phyloP scores from a whole-genome alignment of 192 early-diverging fungal genomes.

The Coemansia sp. region DNA sequence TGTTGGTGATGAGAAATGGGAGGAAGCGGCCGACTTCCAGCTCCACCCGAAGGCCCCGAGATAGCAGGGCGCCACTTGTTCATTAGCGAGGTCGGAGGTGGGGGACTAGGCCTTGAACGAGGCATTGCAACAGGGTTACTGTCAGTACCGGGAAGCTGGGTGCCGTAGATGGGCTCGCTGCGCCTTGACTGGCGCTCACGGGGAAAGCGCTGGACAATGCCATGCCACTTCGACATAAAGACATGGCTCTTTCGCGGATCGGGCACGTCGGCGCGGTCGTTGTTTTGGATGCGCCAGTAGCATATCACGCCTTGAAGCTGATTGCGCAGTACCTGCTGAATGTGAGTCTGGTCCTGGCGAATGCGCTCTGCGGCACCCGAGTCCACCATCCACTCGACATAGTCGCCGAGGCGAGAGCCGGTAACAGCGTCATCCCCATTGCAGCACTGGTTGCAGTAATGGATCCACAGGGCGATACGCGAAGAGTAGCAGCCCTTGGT shows the following conservation, averaged over 20 bases:
- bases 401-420: slow-evolving; percentile 32
- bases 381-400: slow-evolving; percentile 51
- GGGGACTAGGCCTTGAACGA: not conserved
- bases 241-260: slow-evolving; percentile 32
- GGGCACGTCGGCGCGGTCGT: slow-evolving; percentile 7
- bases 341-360: slow-evolving; percentile 41
- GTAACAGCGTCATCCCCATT: slow-evolving; percentile 32
- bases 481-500: slow-evolving; percentile 52
- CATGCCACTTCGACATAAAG: slow-evolving; percentile 41
- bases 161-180: slow-evolving; percentile 45
- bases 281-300: slow-evolving; percentile 50
- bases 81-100: not conserved
- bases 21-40: not conserved
- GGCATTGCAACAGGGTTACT: not conserved
- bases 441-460: slow-evolving; percentile 35
- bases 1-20: not conserved
- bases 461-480: slow-evolving; percentile 51
- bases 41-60: not conserved
- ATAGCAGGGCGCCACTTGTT: not conserved
- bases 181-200: slow-evolving; percentile 35
- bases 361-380: slow-evolving; percentile 50
- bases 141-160: not conserved
- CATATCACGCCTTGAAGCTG: slow-evolving; percentile 52
- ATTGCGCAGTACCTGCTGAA: slow-evolving; percentile 51
- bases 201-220: slow-evolving; percentile 36